Conservation (phyloP, 805 yeast genomes). For the Saturnispora quitensis region DNA sequence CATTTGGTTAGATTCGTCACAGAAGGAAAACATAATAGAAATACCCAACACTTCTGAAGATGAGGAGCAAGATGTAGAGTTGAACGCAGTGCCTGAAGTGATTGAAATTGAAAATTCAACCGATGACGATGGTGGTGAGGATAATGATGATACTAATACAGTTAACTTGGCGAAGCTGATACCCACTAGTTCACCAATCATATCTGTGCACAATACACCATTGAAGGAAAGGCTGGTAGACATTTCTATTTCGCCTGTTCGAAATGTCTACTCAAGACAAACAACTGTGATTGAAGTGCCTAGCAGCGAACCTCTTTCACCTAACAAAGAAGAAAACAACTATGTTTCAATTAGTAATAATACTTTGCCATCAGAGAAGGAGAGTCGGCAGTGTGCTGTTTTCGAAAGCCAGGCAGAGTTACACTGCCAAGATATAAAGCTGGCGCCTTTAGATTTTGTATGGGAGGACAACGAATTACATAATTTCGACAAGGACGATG, state of each 20-base stretch:
- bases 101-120: conserved; percentile 9
- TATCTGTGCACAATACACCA: neutral
- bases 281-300: conserved; percentile 4
- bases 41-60: conserved; percentile 9
- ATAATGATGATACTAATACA: neutral
- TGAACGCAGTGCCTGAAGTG: neutral
- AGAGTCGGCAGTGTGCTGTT: no score
- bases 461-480: neutral
- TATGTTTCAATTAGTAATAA: no score
- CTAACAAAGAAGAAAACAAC: neutral
- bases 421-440: neutral
- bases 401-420: no score
- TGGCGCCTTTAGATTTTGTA: neutral
- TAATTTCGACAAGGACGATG: conserved; percentile 20
- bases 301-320: neutral
- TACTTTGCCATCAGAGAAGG: no score
- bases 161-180: neutral
- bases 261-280: neutral
- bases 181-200: conserved; percentile 11
- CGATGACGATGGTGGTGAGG: neutral
- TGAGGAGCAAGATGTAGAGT: neutral
- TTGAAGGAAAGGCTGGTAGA: neutral
- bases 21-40: conserved; percentile 1
- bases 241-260: neutral
- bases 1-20: conserved; percentile 4